Base-by-base conservation (phyloP, 176 grass and related monocot genomes). In the Melocanna baccifera region DNA sequence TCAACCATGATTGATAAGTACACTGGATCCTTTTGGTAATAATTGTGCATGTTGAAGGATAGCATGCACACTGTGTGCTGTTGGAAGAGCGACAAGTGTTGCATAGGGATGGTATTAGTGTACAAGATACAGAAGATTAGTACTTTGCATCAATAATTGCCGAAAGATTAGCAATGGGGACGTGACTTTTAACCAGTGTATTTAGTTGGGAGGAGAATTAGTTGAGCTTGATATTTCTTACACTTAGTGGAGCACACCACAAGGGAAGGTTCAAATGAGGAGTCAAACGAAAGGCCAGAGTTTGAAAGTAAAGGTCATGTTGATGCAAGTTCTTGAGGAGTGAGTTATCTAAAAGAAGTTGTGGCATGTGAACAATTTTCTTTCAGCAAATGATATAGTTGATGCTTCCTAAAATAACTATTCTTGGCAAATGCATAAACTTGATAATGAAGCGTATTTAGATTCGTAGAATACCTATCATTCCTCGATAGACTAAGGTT, bases 71-170 rank as follows among this genome's bases (percentile, higher is more conserved):
- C 30, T 85, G 41, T 85, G 70, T 89, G 72, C 28, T 39, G 36
- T 20, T 90, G 46, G 71, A 58, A 77, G 72, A 50, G 65, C 23
- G 48, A 72, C 83, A 48, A 48, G 59, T 74, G 79, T 42, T 79
- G 30, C 40, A 19, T 82, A 75, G 69, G 74, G 78, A 78, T 50
- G 57, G 47, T 67, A 86, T 83, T 90, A 86, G 29, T 73, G 73
- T 57, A 72, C 65, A 41, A 23, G 12, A 40, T 57, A 68, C 67
- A 85, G 15, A 19, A 68, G 50, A 13, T 90, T 82, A 45, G 20
- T 53, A 80, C 85, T 87, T 83, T 80, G 29, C 20, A 48, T 65
- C 75, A 87, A 87, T 90, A 83, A 87, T 75, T 91, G 51, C 75
- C 22, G 59, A 6, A 74, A 84, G 52, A 90, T 80, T 84, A 87